Percentiles rank a stretch among this genome's conserved stretches.
These are phyloP conservation scores for Lactarius akahatsu DNA, from an alignment of 768 basidiomycete genomes.

Conservation along the genomic window DNA sequence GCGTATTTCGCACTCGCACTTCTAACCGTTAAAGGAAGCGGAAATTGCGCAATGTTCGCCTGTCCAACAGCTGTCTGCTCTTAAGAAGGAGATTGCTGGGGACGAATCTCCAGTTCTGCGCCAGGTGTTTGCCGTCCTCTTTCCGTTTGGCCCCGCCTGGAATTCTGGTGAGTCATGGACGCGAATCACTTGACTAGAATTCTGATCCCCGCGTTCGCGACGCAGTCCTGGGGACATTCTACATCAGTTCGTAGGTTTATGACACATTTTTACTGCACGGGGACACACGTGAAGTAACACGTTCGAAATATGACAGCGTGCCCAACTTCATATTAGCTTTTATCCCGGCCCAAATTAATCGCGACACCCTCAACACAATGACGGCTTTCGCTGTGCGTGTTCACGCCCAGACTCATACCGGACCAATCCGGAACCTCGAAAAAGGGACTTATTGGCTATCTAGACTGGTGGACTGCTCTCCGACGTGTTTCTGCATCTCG, in stretches of 20 bases:
- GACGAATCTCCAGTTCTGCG: constrained; percentile 74
- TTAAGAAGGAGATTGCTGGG: constrained; percentile 62
- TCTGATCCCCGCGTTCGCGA: background rate
- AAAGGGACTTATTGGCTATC: constrained; percentile 18
- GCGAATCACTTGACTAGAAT: background rate
- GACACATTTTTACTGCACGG: constrained; percentile 11
- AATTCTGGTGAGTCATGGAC: constrained; percentile 57
- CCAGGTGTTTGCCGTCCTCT: constrained; percentile 74
- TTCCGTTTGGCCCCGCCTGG: constrained; percentile 89
- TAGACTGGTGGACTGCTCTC: constrained; percentile 89
- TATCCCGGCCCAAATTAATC: constrained; percentile 85
- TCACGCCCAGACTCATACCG: background rate
- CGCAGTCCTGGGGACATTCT: constrained; percentile 83
- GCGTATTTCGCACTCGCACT: constrained; percentile 4
- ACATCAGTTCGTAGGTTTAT: constrained; percentile 86
- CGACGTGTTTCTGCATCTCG: constrained; percentile 88
- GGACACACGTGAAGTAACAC: constrained; percentile 28
- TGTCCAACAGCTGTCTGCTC: constrained; percentile 48
- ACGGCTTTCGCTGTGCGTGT: constrained; percentile 82
- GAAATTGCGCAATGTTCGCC: constrained; percentile 46
- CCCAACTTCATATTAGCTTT: constrained; percentile 95
- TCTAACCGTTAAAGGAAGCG: constrained; percentile 39
- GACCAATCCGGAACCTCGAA: constrained; percentile 1
- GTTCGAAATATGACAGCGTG: constrained; percentile 49
- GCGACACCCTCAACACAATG: constrained; percentile 87